A percentile compares a stretch with the other conserved stretches of the same genome.
phyloP scores from a whole-genome alignment of 23 red algal genomes.

The Gracilaria vermiculophylla region DNA sequence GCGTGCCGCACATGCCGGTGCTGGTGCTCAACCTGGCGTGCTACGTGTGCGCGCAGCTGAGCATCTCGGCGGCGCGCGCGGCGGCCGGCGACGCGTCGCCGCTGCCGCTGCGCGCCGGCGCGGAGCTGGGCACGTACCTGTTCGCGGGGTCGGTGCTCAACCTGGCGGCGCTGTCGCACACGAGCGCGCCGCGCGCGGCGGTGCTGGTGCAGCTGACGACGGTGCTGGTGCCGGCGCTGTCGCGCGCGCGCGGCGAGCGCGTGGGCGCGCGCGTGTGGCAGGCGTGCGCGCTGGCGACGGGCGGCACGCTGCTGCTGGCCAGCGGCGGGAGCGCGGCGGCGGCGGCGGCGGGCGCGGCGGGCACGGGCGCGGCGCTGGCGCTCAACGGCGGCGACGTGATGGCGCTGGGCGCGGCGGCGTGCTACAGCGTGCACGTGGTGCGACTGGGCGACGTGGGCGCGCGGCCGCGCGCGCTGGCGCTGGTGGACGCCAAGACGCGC shows the following conservation, averaged over 20 bases:
- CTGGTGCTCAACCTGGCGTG: constrained; percentile 47
- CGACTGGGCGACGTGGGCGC: background rate
- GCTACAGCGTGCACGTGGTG: constrained; percentile 26
- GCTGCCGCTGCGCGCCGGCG: background rate
- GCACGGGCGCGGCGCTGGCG: background rate
- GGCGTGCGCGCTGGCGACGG: constrained; percentile 6
- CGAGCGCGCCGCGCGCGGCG: too few species aligned
- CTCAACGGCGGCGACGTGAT: constrained; percentile 16
- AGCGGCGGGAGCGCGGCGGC: too few species aligned
- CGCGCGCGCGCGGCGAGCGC: background rate
- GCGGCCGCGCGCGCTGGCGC: background rate
- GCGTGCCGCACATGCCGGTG: constrained; percentile 15
- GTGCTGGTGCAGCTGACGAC: constrained; percentile 70
- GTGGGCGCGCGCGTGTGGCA: background rate
- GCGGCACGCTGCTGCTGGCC: constrained; percentile 4
- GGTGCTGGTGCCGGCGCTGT: constrained; percentile 48
- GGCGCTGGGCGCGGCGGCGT: background rate
- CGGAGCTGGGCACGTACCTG: constrained; percentile 61
- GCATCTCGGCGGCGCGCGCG: background rate
- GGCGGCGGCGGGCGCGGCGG: too few species aligned
- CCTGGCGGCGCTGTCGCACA: constrained; percentile 37
- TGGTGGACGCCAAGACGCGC: constrained; percentile 56
- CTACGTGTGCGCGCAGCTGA: background rate
- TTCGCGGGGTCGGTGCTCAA: constrained; percentile 49
- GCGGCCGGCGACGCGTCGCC: background rate